Conservation (phyloP, 2,329 filamentous ascomycete species). For the Aspergillus aculeatus region DNA sequence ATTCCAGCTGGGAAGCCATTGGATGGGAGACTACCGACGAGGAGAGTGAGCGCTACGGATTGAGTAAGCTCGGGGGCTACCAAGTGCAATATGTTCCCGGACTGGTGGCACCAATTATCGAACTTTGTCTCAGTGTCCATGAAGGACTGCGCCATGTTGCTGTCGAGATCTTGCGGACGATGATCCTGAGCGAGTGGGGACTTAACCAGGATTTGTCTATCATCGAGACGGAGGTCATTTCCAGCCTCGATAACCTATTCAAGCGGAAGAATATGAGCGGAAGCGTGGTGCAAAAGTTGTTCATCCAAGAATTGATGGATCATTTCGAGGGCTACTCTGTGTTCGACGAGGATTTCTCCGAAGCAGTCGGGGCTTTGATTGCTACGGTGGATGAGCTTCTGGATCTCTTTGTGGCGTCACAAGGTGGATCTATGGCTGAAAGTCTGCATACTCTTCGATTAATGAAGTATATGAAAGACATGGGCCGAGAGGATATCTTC, state of each 20-base stretch:
- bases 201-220: conserved; percentile 87
- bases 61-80: conserved; percentile 87
- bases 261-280: conserved; percentile 86
- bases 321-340: conserved; percentile 72
- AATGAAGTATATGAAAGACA: conserved; percentile 95
- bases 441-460: conserved; percentile 85
- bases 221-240: conserved; percentile 95
- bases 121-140: conserved; percentile 92
- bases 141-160: conserved; percentile 86
- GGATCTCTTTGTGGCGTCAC: conserved; percentile 84
- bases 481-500: conserved; percentile 96
- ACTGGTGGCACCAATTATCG: conserved; percentile 85
- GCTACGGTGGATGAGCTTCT: conserved; percentile 85
- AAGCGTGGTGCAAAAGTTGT: conserved; percentile 86
- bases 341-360: conserved; percentile 71
- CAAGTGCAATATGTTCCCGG: conserved; percentile 97
- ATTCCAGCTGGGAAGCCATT: conserved; percentile 88
- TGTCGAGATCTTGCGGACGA: conserved; percentile 89
- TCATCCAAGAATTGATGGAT: conserved; percentile 79
- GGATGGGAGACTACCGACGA: conserved; percentile 90
- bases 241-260: conserved; percentile 85
- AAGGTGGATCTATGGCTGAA: conserved; percentile 71
- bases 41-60: conserved; percentile 72
- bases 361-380: conserved; percentile 74
- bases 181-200: conserved; percentile 99